Evolutionary conservation across 2,329 filamentous ascomycete species (phyloP).

Genomic region (Paraphaeosphaeria minitans): DNA sequence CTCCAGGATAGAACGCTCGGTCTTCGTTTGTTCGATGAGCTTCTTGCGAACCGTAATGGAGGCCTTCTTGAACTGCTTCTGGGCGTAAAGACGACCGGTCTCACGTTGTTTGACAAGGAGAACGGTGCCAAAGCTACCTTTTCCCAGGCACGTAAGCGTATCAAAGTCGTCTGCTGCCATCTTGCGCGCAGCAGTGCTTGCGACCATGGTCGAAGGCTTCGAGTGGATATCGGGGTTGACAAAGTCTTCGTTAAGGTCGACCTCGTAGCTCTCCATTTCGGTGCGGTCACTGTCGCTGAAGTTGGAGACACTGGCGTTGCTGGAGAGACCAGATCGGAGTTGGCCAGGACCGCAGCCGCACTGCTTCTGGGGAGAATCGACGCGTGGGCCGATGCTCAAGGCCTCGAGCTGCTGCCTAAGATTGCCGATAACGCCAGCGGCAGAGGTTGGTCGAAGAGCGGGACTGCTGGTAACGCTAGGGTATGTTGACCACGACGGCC

Average conservation of each 20-base stretch:
- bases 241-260: constrained; percentile 84
- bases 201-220: constrained; percentile 40
- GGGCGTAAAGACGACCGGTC: constrained; percentile 89
- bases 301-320: constrained; percentile 62
- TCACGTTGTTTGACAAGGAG: constrained; percentile 86
- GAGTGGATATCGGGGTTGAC: constrained; percentile 64
- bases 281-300: constrained; percentile 70
- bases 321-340: constrained; percentile 54
- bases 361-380: constrained; percentile 56
- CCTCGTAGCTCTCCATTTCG: constrained; percentile 82
- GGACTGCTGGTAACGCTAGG: constrained; percentile 59
- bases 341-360: constrained; percentile 47
- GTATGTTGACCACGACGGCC: constrained; percentile 50
- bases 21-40: constrained; percentile 95
- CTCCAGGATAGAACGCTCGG: constrained; percentile 91
- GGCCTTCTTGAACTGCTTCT: constrained; percentile 98
- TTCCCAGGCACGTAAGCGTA: constrained; percentile 87
- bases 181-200: constrained; percentile 69
- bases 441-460: constrained; percentile 56
- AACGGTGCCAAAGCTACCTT: constrained; percentile 95
- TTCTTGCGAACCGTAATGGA: constrained; percentile 94
- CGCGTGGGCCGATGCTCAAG: constrained; percentile 67
- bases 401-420: constrained; percentile 82
- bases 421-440: constrained; percentile 75
- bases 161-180: constrained; percentile 93